Percentiles rank a stretch among this genome's conserved stretches.
These are phyloP conservation scores for Babesia bovis DNA, from an alignment of 169 alveolate species.

Conservation along the genomic window DNA sequence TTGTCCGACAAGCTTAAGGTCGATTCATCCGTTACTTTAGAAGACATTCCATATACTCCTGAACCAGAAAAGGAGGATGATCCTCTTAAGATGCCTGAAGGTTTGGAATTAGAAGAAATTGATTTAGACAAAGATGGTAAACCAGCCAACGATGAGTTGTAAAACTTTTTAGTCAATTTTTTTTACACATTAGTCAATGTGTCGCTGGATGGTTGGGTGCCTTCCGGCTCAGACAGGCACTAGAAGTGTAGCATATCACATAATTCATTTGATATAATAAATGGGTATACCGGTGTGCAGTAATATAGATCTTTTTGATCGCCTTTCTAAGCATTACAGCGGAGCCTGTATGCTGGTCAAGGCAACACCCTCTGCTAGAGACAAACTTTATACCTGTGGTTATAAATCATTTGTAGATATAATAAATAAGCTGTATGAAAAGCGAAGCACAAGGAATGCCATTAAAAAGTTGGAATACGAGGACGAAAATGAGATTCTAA, in stretches of 20 bases:
- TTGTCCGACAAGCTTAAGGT: conserved; percentile 36
- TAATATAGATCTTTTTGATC: conserved; percentile 30
- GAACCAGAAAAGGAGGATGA: conserved; percentile 36
- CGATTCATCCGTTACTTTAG: conserved; percentile 19
- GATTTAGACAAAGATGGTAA: conserved; percentile 20
- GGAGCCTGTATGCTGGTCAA: conserved; percentile 48
- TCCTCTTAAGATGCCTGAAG: conserved; percentile 10
- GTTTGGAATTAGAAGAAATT: conserved; percentile 12
- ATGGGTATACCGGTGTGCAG: conserved; percentile 19
- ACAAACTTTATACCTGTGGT: conserved; percentile 12
- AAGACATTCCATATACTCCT: conserved; percentile 36
- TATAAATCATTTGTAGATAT: conserved; percentile 15
- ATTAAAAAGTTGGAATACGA: conserved; percentile 6
- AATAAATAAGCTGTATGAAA: neutral
- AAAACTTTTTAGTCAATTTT: neutral
- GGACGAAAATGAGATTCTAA: conserved; percentile 4
- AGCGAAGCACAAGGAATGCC: neutral
- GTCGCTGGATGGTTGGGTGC: neutral
- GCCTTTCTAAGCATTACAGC: conserved; percentile 8
- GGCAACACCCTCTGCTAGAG: conserved; percentile 12
- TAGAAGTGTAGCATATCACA: neutral
- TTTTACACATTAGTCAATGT: neutral
- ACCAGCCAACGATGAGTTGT: conserved; percentile 18
- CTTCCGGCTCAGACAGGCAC: neutral
- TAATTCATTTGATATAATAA: neutral